phyloP scores from a whole-genome alignment of 1,284 basidiomycete species.

The Cerrena zonata region DNA sequence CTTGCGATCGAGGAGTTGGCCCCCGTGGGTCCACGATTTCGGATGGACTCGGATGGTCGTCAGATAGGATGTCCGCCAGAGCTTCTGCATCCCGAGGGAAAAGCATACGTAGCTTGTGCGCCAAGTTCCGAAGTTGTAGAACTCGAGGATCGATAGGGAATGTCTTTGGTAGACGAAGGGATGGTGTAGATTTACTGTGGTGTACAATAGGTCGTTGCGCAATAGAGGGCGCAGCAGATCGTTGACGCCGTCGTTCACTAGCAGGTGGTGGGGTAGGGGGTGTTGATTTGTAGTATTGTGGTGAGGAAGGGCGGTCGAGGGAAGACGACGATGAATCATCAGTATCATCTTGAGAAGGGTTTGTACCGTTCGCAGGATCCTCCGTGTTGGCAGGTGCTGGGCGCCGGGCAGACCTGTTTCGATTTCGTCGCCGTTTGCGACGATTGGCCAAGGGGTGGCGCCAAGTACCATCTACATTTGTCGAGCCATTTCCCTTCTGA shows the following conservation, averaged over 20 bases:
- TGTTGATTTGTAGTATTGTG: conserved; percentile 31
- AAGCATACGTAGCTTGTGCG: conserved; percentile 48
- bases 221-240: conserved; percentile 1
- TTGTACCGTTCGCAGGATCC: conserved; percentile 21
- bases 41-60: conserved; percentile 33
- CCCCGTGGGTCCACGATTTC: conserved; percentile 49
- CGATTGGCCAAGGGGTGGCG: conserved; percentile 33
- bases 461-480: conserved; percentile 36
- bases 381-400: conserved; percentile 17
- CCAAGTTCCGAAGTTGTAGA: conserved; percentile 46
- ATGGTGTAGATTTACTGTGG: conserved; percentile 42
- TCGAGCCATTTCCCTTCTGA: conserved; percentile 28
- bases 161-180: conserved; percentile 31
- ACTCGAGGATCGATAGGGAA: conserved; percentile 46
- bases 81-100: conserved; percentile 51
- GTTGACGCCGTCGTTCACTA: not conserved
- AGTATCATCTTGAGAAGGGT: conserved; percentile 17
- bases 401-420: conserved; percentile 25
- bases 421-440: conserved; percentile 50
- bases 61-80: conserved; percentile 40
- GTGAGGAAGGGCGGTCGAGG: conserved; percentile 31
- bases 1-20: conserved; percentile 40
- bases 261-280: conserved; percentile 29
- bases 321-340: conserved; percentile 33
- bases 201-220: conserved; percentile 25